phyloP scores from a whole-genome alignment of 176 grass and related monocot species.

The Rhynchospora breviuscula region DNA sequence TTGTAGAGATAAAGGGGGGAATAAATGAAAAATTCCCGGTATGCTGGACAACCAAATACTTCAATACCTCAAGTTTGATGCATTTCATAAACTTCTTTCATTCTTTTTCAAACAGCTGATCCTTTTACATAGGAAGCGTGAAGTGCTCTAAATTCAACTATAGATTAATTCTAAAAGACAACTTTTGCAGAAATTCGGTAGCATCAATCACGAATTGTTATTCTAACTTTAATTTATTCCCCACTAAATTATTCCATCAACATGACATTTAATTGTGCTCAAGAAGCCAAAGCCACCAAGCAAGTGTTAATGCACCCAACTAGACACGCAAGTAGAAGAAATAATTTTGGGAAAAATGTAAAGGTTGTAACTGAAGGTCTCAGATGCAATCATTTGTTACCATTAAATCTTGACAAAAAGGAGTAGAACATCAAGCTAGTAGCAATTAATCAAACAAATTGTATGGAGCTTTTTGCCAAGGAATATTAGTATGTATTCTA shows the following conservation, averaged over 20 bases:
- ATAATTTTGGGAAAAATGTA: background rate
- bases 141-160: background rate
- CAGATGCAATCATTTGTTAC: conserved; percentile 2
- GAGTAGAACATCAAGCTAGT: conserved; percentile 4
- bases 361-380: background rate
- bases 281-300: conserved; percentile 17
- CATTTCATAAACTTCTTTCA: conserved; percentile 9
- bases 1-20: background rate
- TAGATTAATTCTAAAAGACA: conserved; percentile 2
- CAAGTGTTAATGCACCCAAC: conserved; percentile 3
- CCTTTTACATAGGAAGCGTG: conserved; percentile 16
- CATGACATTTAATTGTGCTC: conserved; percentile 23
- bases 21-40: conserved; percentile 17
- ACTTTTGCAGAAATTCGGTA: conserved; percentile 13
- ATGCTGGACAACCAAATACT: conserved; percentile 7
- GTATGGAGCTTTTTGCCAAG: background rate
- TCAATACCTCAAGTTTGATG: conserved; percentile 14
- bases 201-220: background rate
- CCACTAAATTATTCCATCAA: conserved; percentile 29
- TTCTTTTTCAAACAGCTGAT: conserved; percentile 24
- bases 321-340: background rate
- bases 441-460: conserved; percentile 9
- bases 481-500: conserved; percentile 19
- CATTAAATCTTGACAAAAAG: conserved; percentile 5
- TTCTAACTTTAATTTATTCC: conserved; percentile 15